Conservation (phyloP, 2,329 filamentous ascomycete genomes). For the Drechslerella stenobrocha region DNA sequence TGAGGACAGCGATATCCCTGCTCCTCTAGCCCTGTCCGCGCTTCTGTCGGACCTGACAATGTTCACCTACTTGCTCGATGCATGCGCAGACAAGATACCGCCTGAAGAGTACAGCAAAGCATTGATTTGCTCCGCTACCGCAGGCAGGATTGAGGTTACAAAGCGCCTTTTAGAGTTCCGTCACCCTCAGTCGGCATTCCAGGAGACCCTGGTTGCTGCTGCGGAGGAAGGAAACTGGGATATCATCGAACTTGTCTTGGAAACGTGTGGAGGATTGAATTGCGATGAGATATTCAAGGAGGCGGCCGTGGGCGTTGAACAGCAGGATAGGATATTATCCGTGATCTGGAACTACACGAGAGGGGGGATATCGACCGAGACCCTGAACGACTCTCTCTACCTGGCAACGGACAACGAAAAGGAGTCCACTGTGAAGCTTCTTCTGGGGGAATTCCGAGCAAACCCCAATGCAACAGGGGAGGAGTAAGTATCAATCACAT, state of each 20-base stretch:
- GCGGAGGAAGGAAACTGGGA: slow-evolving; percentile 56
- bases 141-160: slow-evolving; percentile 57
- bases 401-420: slow-evolving; percentile 57
- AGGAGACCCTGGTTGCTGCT: slow-evolving; percentile 55
- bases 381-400: slow-evolving; percentile 55
- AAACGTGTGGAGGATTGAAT: slow-evolving; percentile 54
- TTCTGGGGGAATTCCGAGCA: slow-evolving; percentile 55
- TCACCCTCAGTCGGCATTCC: slow-evolving; percentile 54
- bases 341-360: slow-evolving; percentile 56
- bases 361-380: slow-evolving; percentile 54
- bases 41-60: slow-evolving; percentile 56
- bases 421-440: slow-evolving; percentile 55
- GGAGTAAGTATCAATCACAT: slow-evolving; percentile 53
- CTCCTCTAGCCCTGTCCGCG: slow-evolving; percentile 57
- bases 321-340: slow-evolving; percentile 55
- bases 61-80: slow-evolving; percentile 57
- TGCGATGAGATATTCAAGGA: slow-evolving; percentile 55
- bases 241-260: slow-evolving; percentile 55
- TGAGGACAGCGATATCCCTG: slow-evolving; percentile 48
- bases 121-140: slow-evolving; percentile 56
- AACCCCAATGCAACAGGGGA: slow-evolving; percentile 56
- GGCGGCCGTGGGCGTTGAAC: slow-evolving; percentile 54
- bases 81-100: slow-evolving; percentile 57
- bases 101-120: slow-evolving; percentile 57
- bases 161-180: slow-evolving; percentile 56